These are phyloP conservation scores for Colletotrichum lini DNA, from an alignment of 2,329 filamentous ascomycete species.

Conservation along the genomic window DNA sequence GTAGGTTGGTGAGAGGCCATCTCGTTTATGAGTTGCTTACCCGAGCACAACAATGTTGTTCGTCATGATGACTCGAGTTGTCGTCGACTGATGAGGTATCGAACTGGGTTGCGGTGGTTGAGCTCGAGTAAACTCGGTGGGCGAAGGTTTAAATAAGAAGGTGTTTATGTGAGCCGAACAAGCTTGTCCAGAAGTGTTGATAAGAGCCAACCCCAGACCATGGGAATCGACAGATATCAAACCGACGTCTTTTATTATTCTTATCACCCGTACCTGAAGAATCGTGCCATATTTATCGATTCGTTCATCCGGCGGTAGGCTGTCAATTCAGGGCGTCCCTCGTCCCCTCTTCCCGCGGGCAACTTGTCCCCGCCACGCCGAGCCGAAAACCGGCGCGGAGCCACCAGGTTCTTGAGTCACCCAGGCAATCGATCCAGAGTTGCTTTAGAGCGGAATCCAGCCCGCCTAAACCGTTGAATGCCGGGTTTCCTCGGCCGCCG, in stretches of 20 bases:
- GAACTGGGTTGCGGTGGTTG: neutral
- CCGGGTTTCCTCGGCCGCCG: neutral
- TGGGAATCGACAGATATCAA: neutral
- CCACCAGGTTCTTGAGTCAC: slow-evolving; percentile 14
- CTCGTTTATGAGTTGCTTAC: slow-evolving; percentile 44
- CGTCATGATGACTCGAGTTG: slow-evolving; percentile 56
- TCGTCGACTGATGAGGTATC: neutral
- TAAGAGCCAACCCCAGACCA: neutral
- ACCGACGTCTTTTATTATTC: slow-evolving; percentile 13
- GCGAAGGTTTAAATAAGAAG: neutral
- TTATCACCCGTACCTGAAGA: neutral
- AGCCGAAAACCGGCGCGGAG: slow-evolving; percentile 41
- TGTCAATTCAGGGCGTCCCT: slow-evolving; percentile 22
- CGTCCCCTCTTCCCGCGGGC: slow-evolving; percentile 31
- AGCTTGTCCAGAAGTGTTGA: neutral
- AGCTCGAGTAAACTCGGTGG: neutral
- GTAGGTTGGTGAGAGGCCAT: neutral
- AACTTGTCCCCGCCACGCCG: slow-evolving; percentile 28
- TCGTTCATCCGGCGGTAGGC: neutral
- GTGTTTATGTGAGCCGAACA: no score
- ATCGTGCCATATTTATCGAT: slow-evolving; percentile 24
- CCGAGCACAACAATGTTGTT: slow-evolving; percentile 64
- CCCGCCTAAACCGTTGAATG: slow-evolving; percentile 1
- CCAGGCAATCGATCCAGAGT: neutral
- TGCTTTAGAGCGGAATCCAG: slow-evolving; percentile 9